These are phyloP conservation scores for Patellaria atrata DNA, from an alignment of 495 filamentous ascomycete species.

Conservation along the genomic window DNA sequence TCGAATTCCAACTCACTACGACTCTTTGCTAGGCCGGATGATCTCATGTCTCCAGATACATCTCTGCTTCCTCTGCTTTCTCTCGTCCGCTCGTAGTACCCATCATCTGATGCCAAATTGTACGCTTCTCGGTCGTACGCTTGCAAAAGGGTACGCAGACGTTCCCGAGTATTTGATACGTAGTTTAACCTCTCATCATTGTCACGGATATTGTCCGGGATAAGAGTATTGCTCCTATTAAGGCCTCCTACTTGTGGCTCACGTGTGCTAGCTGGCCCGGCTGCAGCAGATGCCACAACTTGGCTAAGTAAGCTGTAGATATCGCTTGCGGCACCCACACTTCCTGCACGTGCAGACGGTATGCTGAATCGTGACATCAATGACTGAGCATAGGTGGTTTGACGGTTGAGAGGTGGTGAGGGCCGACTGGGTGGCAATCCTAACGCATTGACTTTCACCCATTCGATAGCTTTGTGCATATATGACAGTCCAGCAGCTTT, in stretches of 20 bases:
- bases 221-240: slow-evolving; percentile 44
- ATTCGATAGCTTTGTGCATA: slow-evolving; percentile 63
- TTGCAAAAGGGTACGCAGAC: slow-evolving; percentile 51
- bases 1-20: slow-evolving; percentile 69
- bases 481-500: slow-evolving; percentile 67
- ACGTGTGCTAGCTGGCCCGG: slow-evolving; percentile 27
- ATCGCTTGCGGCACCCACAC: slow-evolving; percentile 40
- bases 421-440: slow-evolving; percentile 45
- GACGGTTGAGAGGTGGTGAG: slow-evolving; percentile 35
- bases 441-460: slow-evolving; percentile 56
- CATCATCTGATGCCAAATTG: slow-evolving; percentile 26
- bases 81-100: slow-evolving; percentile 12
- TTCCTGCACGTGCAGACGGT: slow-evolving; percentile 44
- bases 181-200: slow-evolving; percentile 51
- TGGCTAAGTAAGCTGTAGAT: slow-evolving; percentile 65
- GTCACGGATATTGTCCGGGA: slow-evolving; percentile 49
- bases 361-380: slow-evolving; percentile 77
- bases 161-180: slow-evolving; percentile 58
- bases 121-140: slow-evolving; percentile 62
- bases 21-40: slow-evolving; percentile 52
- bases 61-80: slow-evolving; percentile 29
- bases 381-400: slow-evolving; percentile 56
- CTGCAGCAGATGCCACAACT: slow-evolving; percentile 41
- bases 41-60: slow-evolving; percentile 23
- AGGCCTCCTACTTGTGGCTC: slow-evolving; percentile 40